Percentiles rank a stretch among this genome's conserved stretches.
Conservation (phyloP, 805 yeast genomes). For the Candida chilensis region DNA sequence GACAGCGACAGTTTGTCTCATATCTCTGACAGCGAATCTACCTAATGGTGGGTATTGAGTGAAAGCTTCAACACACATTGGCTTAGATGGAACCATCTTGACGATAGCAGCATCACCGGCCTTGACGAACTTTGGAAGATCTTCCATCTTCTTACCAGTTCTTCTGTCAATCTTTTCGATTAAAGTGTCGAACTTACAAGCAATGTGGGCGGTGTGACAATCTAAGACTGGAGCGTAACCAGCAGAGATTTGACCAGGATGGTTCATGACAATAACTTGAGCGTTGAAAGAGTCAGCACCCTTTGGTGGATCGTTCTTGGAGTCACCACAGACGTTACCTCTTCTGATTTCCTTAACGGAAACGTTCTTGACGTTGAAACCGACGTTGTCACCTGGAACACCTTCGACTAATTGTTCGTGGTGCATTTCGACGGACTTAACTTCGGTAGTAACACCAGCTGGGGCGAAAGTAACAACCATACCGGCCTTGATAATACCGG, state of each 20-base stretch:
- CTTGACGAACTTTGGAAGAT: constrained; percentile 86
- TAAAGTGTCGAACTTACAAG: constrained; percentile 78
- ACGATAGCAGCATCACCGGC: constrained; percentile 97
- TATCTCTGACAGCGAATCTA: constrained; percentile 81
- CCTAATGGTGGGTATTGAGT: constrained; percentile 79
- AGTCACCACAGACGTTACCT: constrained; percentile 91
- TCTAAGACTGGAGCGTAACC: constrained; percentile 90
- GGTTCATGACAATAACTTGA: constrained; percentile 82
- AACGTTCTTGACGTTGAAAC: constrained; percentile 87
- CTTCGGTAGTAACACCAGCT: constrained; percentile 84
- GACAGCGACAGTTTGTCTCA: constrained; percentile 99
- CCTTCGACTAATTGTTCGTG: constrained; percentile 75
- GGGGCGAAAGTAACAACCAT: constrained; percentile 87
- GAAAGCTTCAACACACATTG: constrained; percentile 93
- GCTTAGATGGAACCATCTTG: constrained; percentile 79
- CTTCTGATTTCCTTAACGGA: constrained; percentile 84
- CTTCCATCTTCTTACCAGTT: constrained; percentile 88
- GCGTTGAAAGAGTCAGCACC: constrained; percentile 76
- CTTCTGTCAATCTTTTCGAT: constrained; percentile 84
- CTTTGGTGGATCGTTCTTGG: constrained; percentile 82
- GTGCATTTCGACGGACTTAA: constrained; percentile 85
- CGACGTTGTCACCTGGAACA: constrained; percentile 87
- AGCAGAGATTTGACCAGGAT: constrained; percentile 86
- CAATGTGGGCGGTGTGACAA: constrained; percentile 91
- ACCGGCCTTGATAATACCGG: constrained; percentile 88